Conservation (phyloP, 768 basidiomycete species). For the Chalciporus chontae region DNA sequence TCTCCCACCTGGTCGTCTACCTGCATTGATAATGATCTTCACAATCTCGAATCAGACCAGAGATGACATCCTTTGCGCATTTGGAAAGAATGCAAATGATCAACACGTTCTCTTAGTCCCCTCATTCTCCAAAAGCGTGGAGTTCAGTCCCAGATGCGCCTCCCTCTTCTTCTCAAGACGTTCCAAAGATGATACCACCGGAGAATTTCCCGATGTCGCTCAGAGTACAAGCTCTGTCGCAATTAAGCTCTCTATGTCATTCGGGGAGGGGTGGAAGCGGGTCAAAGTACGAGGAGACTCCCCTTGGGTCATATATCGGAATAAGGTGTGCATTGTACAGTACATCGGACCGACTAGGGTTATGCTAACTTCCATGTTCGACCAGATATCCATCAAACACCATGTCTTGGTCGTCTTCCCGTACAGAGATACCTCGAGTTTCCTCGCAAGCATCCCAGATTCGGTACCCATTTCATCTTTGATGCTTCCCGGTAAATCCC, state of each 20-base stretch:
- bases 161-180: slow-evolving; percentile 16
- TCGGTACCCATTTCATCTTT: slow-evolving; percentile 64
- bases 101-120: slow-evolving; percentile 16
- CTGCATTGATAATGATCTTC: slow-evolving; percentile 22
- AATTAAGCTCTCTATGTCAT: slow-evolving; percentile 21
- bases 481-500: slow-evolving; percentile 66
- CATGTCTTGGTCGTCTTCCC: slow-evolving; percentile 55
- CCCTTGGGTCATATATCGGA: slow-evolving; percentile 58
- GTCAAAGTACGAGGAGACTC: slow-evolving; percentile 40
- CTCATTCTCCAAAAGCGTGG: slow-evolving; percentile 21
- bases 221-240: slow-evolving; percentile 11
- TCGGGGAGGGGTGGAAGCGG: slow-evolving; percentile 43
- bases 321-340: slow-evolving; percentile 39
- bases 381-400: slow-evolving; percentile 45
- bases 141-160: slow-evolving; percentile 18
- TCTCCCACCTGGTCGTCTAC: neutral
- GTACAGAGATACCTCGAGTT: slow-evolving; percentile 56
- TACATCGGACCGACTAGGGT: neutral
- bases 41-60: slow-evolving; percentile 37
- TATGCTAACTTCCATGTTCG: slow-evolving; percentile 3
- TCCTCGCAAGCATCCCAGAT: slow-evolving; percentile 63
- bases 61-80: slow-evolving; percentile 22
- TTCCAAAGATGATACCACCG: slow-evolving; percentile 17
- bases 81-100: slow-evolving; percentile 1
- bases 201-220: slow-evolving; percentile 10